phyloP scores from a whole-genome alignment of 2,329 filamentous ascomycete genomes.

The Alternaria sp. region DNA sequence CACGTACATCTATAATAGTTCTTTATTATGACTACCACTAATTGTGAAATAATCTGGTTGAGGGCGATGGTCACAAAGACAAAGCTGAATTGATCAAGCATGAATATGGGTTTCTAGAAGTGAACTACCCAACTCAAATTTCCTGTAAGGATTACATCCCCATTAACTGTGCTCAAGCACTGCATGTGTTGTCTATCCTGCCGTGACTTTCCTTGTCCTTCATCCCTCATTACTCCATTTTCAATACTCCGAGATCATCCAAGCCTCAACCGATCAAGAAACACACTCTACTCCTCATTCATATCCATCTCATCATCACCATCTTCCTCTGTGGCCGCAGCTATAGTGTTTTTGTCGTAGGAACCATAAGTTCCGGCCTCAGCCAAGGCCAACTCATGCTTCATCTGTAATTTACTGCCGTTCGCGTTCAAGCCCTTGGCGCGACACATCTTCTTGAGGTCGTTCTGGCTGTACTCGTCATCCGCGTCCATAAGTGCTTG shows the following conservation, averaged over 20 bases:
- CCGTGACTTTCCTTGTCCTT: not conserved
- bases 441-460: constrained; percentile 37
- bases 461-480: constrained; percentile 22
- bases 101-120: not conserved
- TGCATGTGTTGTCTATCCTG: not conserved
- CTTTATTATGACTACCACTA: not conserved
- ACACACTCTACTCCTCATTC: constrained; percentile 1
- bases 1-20: constrained; percentile 8
- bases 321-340: constrained; percentile 7
- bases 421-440: constrained; percentile 31
- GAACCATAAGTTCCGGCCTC: constrained; percentile 30
- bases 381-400: constrained; percentile 36
- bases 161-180: not conserved
- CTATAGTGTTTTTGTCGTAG: constrained; percentile 23
- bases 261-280: not conserved
- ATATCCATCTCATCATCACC: constrained; percentile 9
- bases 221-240: not conserved
- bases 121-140: not conserved
- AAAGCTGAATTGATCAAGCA: not conserved
- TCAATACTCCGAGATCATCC: constrained; percentile 2
- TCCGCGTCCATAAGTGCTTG: constrained; percentile 36
- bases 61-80: not conserved
- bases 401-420: constrained; percentile 35
- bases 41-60: not conserved
- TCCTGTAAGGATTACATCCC: not conserved